Percentiles rank a stretch among this genome's conserved stretches.
phyloP scores from a whole-genome alignment of 768 basidiomycete genomes.

The Coprinopsis marcescibilis region DNA sequence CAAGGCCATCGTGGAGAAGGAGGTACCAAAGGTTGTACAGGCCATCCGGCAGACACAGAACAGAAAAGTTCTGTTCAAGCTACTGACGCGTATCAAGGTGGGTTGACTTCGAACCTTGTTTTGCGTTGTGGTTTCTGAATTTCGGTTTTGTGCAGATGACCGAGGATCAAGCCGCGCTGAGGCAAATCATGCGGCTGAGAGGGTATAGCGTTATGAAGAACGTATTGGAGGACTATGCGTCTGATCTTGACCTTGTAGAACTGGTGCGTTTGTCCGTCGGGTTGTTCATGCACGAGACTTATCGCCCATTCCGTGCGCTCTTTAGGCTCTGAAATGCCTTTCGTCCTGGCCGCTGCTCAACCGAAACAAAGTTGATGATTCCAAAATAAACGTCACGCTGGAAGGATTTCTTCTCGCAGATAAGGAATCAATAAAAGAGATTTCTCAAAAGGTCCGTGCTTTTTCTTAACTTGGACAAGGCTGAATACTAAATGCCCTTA shows the following conservation, averaged over 20 bases:
- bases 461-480: background rate
- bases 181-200: constrained; percentile 86
- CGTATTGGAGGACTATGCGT: constrained; percentile 68
- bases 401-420: constrained; percentile 46
- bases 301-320: background rate
- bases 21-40: constrained; percentile 88
- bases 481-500: background rate
- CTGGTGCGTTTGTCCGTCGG: constrained; percentile 51
- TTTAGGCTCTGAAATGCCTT: constrained; percentile 67
- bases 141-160: constrained; percentile 56
- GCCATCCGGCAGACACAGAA: constrained; percentile 86
- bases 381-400: constrained; percentile 58
- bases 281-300: background rate
- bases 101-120: constrained; percentile 11
- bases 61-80: constrained; percentile 72
- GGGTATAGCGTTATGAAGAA: constrained; percentile 91
- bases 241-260: constrained; percentile 65
- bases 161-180: constrained; percentile 67
- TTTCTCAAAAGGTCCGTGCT: constrained; percentile 57
- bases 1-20: constrained; percentile 67
- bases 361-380: constrained; percentile 89
- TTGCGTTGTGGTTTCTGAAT: background rate
- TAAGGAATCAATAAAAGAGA: constrained; percentile 46
- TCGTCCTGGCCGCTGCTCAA: constrained; percentile 74
- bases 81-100: constrained; percentile 83